These are phyloP conservation scores for Spathaspora sp. DNA, from an alignment of 1,139 yeast species.

Conservation along the genomic window DNA sequence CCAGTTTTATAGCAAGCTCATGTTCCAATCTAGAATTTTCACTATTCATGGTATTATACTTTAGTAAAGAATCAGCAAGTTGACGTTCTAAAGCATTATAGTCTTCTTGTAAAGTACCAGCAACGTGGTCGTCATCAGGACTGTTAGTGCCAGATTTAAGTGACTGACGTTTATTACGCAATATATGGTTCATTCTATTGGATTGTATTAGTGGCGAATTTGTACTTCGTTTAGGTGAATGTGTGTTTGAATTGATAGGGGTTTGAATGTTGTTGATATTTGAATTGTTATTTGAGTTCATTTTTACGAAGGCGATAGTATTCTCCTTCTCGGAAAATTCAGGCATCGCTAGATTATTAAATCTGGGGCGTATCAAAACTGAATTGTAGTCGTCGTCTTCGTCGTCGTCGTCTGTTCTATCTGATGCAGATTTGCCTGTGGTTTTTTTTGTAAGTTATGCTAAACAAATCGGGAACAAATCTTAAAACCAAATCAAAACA, in stretches of 20 bases:
- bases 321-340: conserved; percentile 6
- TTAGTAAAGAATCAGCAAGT: conserved; percentile 28
- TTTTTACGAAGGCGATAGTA: conserved; percentile 7
- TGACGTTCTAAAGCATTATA: conserved; percentile 23
- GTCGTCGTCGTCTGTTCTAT: not conserved
- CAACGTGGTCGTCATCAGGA: not conserved
- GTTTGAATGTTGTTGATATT: conserved; percentile 1
- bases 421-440: not conserved
- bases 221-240: conserved; percentile 3
- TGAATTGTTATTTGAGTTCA: conserved; percentile 3
- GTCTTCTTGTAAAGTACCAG: conserved; percentile 12
- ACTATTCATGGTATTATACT: conserved; percentile 17
- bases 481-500: not conserved
- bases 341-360: not conserved
- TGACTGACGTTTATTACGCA: conserved; percentile 5
- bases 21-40: conserved; percentile 25
- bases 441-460: no score
- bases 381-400: not conserved
- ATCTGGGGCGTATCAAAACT: not conserved
- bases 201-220: conserved; percentile 5
- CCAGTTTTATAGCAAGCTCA: conserved; percentile 21
- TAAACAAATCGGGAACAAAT: no score
- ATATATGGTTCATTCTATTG: not conserved
- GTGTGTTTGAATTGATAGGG: conserved; percentile 3
- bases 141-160: not conserved